phyloP scores from a whole-genome alignment of 2,329 filamentous ascomycete species.

The Biscogniauxia mediterranea region DNA sequence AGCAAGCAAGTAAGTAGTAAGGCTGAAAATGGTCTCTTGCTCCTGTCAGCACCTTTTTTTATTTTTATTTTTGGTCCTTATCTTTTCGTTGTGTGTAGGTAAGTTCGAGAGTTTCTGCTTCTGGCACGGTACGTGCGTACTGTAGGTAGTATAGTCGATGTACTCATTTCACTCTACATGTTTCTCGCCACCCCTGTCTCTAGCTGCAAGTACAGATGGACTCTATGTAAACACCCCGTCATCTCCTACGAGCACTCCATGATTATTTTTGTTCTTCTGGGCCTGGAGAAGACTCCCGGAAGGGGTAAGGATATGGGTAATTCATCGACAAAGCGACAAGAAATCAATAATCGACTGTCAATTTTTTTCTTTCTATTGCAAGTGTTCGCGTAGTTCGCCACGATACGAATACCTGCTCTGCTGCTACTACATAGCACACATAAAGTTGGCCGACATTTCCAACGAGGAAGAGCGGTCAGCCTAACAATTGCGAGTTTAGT shows the following conservation, averaged over 20 bases:
- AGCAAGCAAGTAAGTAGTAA: neutral
- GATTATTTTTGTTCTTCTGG: neutral
- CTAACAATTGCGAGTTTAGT: constrained; percentile 15
- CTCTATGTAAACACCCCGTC: neutral
- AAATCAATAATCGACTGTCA: neutral
- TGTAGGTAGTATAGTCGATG: neutral
- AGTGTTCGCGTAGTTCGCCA: too few relatives aligned
- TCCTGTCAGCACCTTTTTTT: neutral
- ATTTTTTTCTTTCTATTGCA: too few relatives aligned
- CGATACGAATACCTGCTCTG: neutral
- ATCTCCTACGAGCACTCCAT: neutral
- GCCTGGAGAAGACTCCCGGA: neutral
- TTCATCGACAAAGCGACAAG: neutral
- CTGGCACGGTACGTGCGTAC: neutral
- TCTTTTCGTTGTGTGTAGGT: neutral
- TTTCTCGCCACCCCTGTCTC: neutral
- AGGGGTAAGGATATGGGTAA: neutral
- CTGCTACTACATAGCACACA: neutral
- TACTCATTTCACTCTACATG: neutral
- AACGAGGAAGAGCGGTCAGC: constrained; percentile 30
- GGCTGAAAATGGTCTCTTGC: neutral
- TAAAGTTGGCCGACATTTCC: constrained; percentile 21
- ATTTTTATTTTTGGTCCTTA: neutral
- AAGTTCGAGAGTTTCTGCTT: neutral
- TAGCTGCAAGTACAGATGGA: neutral